A percentile compares a stretch with the other conserved stretches of the same genome.
Evolutionary conservation across 225 moss, liverwort and hornwort species (phyloP).

Genomic region (Sphagnum tenellum): DNA sequence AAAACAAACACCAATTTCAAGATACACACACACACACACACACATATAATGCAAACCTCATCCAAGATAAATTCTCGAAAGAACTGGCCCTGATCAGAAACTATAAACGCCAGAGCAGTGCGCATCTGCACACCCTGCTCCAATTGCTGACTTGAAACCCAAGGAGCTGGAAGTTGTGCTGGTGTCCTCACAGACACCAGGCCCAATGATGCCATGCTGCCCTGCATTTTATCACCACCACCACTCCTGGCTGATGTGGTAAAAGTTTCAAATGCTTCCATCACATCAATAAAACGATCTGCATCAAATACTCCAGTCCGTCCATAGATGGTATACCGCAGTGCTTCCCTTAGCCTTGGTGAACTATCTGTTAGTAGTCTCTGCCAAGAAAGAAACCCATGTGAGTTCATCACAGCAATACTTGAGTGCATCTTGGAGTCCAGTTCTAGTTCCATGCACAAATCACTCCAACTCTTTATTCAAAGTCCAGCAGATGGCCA

Average conservation of each 20-base stretch:
- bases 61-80: slow-evolving; percentile 93
- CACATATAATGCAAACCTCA: slow-evolving; percentile 34
- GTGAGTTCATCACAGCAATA: too few species aligned
- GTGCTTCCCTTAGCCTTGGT: slow-evolving; percentile 69
- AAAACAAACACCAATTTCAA: too few species aligned
- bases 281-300: slow-evolving; percentile 92
- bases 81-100: slow-evolving; percentile 88
- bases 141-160: slow-evolving; percentile 18
- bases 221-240: slow-evolving; percentile 66
- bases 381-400: slow-evolving; percentile 28
- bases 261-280: slow-evolving; percentile 98
- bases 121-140: slow-evolving; percentile 60
- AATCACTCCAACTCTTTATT: too few species aligned
- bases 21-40: too few species aligned
- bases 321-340: slow-evolving; percentile 96
- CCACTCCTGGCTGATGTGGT: slow-evolving; percentile 81
- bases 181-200: slow-evolving; percentile 39
- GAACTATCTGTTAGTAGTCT: slow-evolving; percentile 83
- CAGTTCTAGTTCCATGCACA: too few species aligned
- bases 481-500: too few species aligned
- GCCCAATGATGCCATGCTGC: slow-evolving; percentile 67
- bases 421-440: too few species aligned
- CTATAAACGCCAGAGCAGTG: slow-evolving; percentile 74
- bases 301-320: slow-evolving; percentile 81
- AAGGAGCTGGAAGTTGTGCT: slow-evolving; percentile 3